Conservation (phyloP, 768 basidiomycete species). For the Sporobolomyces phaffii region DNA sequence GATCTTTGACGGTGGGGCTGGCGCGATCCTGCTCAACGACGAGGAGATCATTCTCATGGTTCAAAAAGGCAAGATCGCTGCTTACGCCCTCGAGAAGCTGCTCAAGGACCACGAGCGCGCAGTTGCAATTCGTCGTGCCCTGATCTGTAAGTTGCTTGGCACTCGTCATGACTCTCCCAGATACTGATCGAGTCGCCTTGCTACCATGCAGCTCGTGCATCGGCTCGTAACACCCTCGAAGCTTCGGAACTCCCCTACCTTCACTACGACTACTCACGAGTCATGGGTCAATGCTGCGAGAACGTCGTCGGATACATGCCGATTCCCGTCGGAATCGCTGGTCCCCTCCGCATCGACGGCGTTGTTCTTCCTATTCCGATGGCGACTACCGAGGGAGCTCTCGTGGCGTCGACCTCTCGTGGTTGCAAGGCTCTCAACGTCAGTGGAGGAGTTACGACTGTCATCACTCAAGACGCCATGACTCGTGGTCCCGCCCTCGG, state of each 20-base stretch:
- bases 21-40: conserved; percentile 59
- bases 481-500: conserved; percentile 98
- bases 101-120: conserved; percentile 82
- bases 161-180: too few relatives aligned
- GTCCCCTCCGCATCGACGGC: conserved; percentile 87
- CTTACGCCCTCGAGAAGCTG: conserved; percentile 93
- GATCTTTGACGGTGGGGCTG: conserved; percentile 57
- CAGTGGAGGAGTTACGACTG: conserved; percentile 89
- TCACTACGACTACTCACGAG: conserved; percentile 86
- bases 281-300: conserved; percentile 95
- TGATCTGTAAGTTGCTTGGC: conserved; percentile 66
- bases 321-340: conserved; percentile 90
- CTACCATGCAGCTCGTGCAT: conserved; percentile 80
- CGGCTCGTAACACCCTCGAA: conserved; percentile 76
- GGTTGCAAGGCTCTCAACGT: conserved; percentile 97
- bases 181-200: too few relatives aligned
- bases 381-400: conserved; percentile 99
- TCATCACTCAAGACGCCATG: conserved; percentile 88
- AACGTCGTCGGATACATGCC: conserved; percentile 98
- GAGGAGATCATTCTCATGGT: conserved; percentile 85
- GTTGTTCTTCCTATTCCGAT: conserved; percentile 82
- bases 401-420: conserved; percentile 93
- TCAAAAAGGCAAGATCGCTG: conserved; percentile 84
- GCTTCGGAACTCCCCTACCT: conserved; percentile 70
- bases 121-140: conserved; percentile 72